Percentiles rank a stretch among this genome's conserved stretches.
Evolutionary conservation across 495 filamentous ascomycete species (phyloP).

Genomic region (Hypoxylon rickii): DNA sequence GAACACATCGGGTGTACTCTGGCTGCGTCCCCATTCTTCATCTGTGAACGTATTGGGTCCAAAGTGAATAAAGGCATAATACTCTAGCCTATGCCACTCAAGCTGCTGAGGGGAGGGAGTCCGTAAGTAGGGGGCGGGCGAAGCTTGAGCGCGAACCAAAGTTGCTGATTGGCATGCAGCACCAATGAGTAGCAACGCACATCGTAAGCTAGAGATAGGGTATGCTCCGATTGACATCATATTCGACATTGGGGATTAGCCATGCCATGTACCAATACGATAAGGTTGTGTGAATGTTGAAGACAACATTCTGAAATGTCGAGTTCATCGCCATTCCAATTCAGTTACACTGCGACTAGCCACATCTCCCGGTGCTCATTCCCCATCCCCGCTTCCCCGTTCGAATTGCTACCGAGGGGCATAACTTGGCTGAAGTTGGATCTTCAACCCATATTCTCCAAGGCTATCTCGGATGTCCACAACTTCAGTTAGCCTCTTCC

Average conservation of each 20-base stretch:
- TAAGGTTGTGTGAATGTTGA: no score
- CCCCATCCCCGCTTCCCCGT: no score
- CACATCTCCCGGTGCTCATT: no score
- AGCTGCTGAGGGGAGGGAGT: conserved; percentile 28
- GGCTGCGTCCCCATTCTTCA: conserved; percentile 36
- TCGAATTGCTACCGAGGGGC: no score
- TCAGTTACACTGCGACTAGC: no score
- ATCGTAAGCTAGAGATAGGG: neutral
- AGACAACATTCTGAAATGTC: no score
- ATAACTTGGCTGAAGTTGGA: no score
- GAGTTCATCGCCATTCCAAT: no score
- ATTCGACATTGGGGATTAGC: neutral
- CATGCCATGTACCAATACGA: neutral
- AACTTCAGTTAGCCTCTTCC: no score
- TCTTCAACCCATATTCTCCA: no score
- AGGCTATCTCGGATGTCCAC: no score
- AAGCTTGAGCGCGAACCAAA: conserved; percentile 9
- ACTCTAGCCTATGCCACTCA: conserved; percentile 34
- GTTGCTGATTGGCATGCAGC: conserved; percentile 3
- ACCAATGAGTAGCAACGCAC: conserved; percentile 1
- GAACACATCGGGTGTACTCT: conserved; percentile 33
- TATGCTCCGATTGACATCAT: conserved; percentile 2
- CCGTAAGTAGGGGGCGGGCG: conserved; percentile 28
- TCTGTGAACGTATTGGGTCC: conserved; percentile 37
- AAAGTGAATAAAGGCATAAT: conserved; percentile 38